These are phyloP conservation scores for Candida insectorum DNA, from an alignment of 805 yeast species.

Conservation along the genomic window DNA sequence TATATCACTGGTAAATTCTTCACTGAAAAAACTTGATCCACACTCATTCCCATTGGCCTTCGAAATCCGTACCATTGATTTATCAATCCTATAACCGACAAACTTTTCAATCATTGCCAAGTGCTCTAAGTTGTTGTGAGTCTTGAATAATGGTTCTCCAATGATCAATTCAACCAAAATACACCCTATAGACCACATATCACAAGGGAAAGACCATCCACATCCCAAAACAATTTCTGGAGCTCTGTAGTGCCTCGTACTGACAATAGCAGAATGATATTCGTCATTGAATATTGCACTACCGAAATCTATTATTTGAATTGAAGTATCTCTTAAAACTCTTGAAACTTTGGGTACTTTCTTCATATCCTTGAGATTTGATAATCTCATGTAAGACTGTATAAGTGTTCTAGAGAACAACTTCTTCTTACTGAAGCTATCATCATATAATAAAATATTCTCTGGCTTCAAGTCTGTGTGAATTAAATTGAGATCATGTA, in stretches of 20 bases:
- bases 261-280: conserved; percentile 86
- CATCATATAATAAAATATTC: conserved; percentile 70
- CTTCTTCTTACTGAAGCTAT: conserved; percentile 39
- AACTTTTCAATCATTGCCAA: conserved; percentile 91
- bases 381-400: conserved; percentile 27
- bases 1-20: background rate
- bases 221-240: conserved; percentile 91
- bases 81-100: conserved; percentile 52
- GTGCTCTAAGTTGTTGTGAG: conserved; percentile 93
- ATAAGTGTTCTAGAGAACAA: conserved; percentile 30
- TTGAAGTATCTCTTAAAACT: conserved; percentile 71
- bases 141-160: conserved; percentile 92
- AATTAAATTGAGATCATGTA: conserved; percentile 85
- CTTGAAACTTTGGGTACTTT: conserved; percentile 35
- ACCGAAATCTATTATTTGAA: conserved; percentile 95
- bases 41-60: conserved; percentile 38
- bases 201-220: conserved; percentile 98
- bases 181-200: conserved; percentile 96
- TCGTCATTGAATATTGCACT: conserved; percentile 92
- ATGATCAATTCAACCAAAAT: conserved; percentile 85
- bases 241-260: conserved; percentile 95
- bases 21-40: conserved; percentile 36
- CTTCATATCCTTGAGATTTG: conserved; percentile 13
- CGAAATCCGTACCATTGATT: conserved; percentile 31
- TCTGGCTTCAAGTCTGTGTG: conserved; percentile 98